Evolutionary conservation across 352 stramenopile species (phyloP), one percentile per base, ranked within the genome.

Genomic region (Phytophthora sp.): DNA sequence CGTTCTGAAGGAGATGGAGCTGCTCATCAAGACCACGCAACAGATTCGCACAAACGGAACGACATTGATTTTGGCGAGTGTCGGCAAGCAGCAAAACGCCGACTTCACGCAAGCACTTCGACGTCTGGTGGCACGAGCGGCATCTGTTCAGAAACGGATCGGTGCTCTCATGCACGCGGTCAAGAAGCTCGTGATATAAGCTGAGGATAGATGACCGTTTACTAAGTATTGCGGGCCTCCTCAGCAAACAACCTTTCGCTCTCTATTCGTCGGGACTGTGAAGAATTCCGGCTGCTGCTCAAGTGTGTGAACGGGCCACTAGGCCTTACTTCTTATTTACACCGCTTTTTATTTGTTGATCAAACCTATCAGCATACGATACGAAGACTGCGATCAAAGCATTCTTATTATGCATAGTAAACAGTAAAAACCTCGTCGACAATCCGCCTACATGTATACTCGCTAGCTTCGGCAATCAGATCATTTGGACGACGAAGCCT

Each of bases 1-100:
- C 13, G 77, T 86, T 2, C 30, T 88, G 20, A 59, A 79, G 4
- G 83, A 91, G 57, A 62, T 91, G 56, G 73, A 90, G 41, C 60
- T 89, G 49, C 71, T 91, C 12, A 63, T 66, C 2, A 76, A 74
- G 16, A 78, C 83, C n/a, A 82, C 81, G 6, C 79, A 86, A 59
- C 80, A 89, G 42, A 83, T 91, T 38, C 83, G 83, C n/a, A 84
- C 80, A 16, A 89, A 72, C 29, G 83, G 79, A 52, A 82, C 81
- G 42, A 86, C 77, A 8, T 61, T 86, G 55, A 91, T 91, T 35
- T 65, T 91, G 26, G 69, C 73, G 0, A 78, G 84, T 62, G 62
- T 86, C 3, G 76, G 75, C 11, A 79, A 74, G 21, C 64, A 80
- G 12, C 72, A 80, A 33, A 75, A 63, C 9, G 44, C 39, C 1